Evolutionary conservation across 208 protist species (phyloP).

Genomic region (Crithidia sp.): DNA sequence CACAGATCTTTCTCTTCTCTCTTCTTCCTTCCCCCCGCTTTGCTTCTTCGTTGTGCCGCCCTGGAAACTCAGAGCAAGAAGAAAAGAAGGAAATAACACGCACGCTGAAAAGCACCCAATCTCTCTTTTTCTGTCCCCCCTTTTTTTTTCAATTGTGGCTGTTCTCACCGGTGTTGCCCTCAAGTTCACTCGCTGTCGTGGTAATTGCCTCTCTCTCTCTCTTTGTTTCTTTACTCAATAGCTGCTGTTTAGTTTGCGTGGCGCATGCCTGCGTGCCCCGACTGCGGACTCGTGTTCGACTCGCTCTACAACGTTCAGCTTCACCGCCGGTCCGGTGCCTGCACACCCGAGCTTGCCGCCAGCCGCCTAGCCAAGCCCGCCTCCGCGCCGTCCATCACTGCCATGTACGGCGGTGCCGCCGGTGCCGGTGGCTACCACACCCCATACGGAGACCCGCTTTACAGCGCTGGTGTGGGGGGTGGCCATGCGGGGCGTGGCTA

Average conservation of each 20-base stretch:
- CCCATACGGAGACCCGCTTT: neutral
- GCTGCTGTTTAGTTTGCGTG: neutral
- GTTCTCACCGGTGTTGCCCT: too few relatives aligned
- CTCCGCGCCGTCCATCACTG: neutral
- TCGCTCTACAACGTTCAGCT: conserved; percentile 37
- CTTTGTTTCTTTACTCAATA: neutral
- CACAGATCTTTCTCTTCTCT: too few relatives aligned
- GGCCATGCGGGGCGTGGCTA: conserved; percentile 6
- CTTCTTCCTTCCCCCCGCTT: too few relatives aligned
- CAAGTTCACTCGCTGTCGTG: too few relatives aligned
- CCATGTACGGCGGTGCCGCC: neutral
- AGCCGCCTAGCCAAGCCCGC: neutral
- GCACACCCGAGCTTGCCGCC: neutral
- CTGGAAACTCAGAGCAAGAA: too few relatives aligned
- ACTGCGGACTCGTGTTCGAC: conserved; percentile 57
- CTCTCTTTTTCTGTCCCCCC: too few relatives aligned
- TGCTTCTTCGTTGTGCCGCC: too few relatives aligned
- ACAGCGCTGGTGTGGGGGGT: neutral
- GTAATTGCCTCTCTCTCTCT: too few relatives aligned
- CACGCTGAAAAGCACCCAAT: too few relatives aligned
- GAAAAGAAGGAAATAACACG: too few relatives aligned
- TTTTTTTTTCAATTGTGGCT: too few relatives aligned
- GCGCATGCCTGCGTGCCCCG: conserved; percentile 49
- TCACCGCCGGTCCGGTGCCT: conserved; percentile 34
- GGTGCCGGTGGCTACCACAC: conserved; percentile 6